Base-by-base conservation (phyloP, 345 rosid species). In the Combretum micranthum region DNA sequence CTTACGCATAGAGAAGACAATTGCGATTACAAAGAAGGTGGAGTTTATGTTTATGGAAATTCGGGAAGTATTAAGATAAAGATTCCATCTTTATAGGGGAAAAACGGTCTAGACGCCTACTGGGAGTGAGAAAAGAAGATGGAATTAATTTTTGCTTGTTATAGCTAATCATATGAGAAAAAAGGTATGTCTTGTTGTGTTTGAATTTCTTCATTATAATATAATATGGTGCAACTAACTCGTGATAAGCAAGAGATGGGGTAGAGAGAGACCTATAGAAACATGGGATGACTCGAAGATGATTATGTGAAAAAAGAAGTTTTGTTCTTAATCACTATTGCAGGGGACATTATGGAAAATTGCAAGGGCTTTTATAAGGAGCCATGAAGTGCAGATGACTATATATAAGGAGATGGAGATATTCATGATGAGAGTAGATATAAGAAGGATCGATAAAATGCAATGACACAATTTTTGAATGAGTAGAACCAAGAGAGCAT, bases 261-360 rank as follows among this genome's bases (percentile, higher is more conserved):
- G 47, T 15, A 3, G 42, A 2, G 47, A 55, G 4, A 0, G 14
- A 14, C 62, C 39, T 14, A 47, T 53, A 3, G 16, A 55, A 6
- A 55, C 53, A 13, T 55, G 20, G 53, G 46, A 46, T 1, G 52
- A 55, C n/a, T 26, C 47, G 49, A 55, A 56, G 15, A n/a, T n/a
- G 1, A 15, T 56, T 16, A 64, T 56, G 48, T 47, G 42, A 2
- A 25, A 55, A 13, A 22, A n/a, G 49, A 12, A 32, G n/a, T n/a
- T n/a, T 64, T 50, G 46, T 50, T 2, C 50, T 48, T 10, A 17
- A 57, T 23, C 50, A 42, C 20, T 44, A 65, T 25, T 25, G 5
- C 5, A n/a, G 19, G 6, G 59, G 52, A 1, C 10, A 57, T 0
- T 20, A 65, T 20, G 1, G 42, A 25, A 65, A 21, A 39, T 32